Conservation (phyloP, 371 early-diverging fungal genomes). For the Encephalitozoon cuniculi region DNA sequence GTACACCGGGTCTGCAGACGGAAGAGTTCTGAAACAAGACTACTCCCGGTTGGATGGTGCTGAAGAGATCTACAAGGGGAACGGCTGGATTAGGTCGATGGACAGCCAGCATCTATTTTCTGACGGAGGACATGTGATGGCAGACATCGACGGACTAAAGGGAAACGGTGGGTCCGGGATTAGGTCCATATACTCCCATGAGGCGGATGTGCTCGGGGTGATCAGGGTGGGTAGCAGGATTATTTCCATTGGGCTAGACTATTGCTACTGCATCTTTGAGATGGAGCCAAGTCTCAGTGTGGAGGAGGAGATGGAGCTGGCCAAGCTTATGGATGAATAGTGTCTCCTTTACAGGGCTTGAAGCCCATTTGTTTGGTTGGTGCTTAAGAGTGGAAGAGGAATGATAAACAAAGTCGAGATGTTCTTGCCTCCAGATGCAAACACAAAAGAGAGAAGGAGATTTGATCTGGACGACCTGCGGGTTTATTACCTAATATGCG, state of each 20-base stretch:
- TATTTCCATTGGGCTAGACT: conserved; percentile 42
- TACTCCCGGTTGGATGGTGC: background rate
- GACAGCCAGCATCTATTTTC: conserved; percentile 19
- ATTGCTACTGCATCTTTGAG: background rate
- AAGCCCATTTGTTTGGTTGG: background rate
- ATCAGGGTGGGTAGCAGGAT: conserved; percentile 7
- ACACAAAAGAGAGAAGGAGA: conserved; percentile 47
- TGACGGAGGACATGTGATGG: conserved; percentile 15
- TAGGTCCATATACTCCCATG: conserved; percentile 12
- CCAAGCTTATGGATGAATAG: background rate
- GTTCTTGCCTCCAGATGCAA: conserved; percentile 47
- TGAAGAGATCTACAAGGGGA: background rate
- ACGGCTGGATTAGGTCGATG: conserved; percentile 32
- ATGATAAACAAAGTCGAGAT: conserved; percentile 30
- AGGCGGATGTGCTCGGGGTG: conserved; percentile 28
- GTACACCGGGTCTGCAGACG: conserved; percentile 33
- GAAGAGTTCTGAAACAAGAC: conserved; percentile 12
- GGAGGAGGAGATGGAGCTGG: background rate
- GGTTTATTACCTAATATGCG: conserved; percentile 46
- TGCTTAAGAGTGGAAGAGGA: background rate
- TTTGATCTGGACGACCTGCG: conserved; percentile 41
- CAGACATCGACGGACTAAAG: background rate
- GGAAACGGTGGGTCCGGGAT: background rate
- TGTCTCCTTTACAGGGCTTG: background rate
- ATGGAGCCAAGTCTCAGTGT: background rate